A percentile compares a stretch with the other conserved stretches of the same genome.
phyloP scores from a whole-genome alignment of 2,329 filamentous ascomycete species.

The Eutypella sp. region DNA sequence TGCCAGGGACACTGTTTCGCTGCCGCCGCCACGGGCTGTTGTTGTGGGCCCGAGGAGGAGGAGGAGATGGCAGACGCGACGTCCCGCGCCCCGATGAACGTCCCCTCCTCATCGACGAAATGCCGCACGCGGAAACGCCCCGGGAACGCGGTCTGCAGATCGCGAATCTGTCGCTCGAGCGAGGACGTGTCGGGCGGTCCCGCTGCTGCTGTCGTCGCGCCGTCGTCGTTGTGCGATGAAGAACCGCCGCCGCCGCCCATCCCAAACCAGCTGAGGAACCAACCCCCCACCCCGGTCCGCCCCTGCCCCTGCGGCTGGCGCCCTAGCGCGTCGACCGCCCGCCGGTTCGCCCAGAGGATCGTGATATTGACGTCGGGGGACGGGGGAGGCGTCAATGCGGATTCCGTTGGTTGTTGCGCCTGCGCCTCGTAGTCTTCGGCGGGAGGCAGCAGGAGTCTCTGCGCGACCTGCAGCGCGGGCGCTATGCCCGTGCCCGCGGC shows the following conservation, averaged over 20 bases:
- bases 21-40: background rate
- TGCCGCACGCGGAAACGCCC: conserved; percentile 62
- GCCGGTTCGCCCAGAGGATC: conserved; percentile 78
- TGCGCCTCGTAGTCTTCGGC: too few relatives aligned
- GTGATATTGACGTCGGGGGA: conserved; percentile 44
- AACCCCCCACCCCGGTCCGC: background rate
- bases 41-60: conserved; percentile 2
- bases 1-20: conserved; percentile 22
- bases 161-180: conserved; percentile 48
- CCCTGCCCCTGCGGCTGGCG: conserved; percentile 31
- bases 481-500: conserved; percentile 92
- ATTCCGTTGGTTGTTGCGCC: too few relatives aligned
- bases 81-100: conserved; percentile 52
- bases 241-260: conserved; percentile 16
- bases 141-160: conserved; percentile 53
- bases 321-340: conserved; percentile 59
- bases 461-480: conserved; percentile 76
- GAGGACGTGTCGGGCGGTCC: conserved; percentile 14
- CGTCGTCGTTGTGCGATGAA: conserved; percentile 13
- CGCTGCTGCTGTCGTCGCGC: conserved; percentile 5
- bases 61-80: conserved; percentile 34
- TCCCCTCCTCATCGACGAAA: conserved; percentile 76
- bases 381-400: too few relatives aligned
- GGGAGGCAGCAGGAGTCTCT: conserved; percentile 23
- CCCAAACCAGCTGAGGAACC: conserved; percentile 11